Percentiles rank a stretch among this genome's conserved stretches.
These are phyloP conservation scores for Trichosporon coremiiforme DNA, from an alignment of 1,284 basidiomycete genomes.

Conservation along the genomic window DNA sequence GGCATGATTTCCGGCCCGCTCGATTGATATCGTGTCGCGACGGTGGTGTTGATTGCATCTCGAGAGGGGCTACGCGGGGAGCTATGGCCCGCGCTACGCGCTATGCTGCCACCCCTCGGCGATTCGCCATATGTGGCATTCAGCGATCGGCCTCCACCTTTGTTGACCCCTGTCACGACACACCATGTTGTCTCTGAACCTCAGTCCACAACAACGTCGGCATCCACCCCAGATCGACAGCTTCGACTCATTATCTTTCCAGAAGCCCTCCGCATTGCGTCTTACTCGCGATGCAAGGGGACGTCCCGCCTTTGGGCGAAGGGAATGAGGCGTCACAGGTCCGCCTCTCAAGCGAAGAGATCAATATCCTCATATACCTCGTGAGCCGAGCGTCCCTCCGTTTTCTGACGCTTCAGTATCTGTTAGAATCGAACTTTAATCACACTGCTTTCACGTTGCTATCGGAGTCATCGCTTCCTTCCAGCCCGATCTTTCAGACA, in stretches of 20 bases:
- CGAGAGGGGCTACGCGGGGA: neutral
- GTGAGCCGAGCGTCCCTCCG: slow-evolving; percentile 29
- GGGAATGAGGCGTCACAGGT: slow-evolving; percentile 32
- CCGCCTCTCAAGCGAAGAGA: slow-evolving; percentile 48
- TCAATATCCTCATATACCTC: slow-evolving; percentile 53
- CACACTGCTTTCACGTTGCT: slow-evolving; percentile 53
- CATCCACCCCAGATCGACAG: neutral
- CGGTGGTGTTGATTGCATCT: neutral
- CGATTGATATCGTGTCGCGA: neutral
- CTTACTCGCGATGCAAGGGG: slow-evolving; percentile 3
- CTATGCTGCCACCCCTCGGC: neutral
- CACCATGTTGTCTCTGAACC: neutral
- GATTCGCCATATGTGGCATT: slow-evolving; percentile 17
- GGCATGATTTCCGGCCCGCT: slow-evolving; percentile 43
- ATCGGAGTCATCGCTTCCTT: slow-evolving; percentile 46
- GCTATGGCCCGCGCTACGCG: neutral
- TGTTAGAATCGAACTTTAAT: slow-evolving; percentile 52
- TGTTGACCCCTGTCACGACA: neutral
- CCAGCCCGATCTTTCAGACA: slow-evolving; percentile 48
- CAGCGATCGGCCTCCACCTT: slow-evolving; percentile 16
- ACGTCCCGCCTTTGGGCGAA: neutral
- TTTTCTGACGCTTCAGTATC: slow-evolving; percentile 37
- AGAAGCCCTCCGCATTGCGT: neutral
- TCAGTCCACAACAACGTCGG: neutral
- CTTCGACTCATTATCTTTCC: neutral